Base-by-base conservation (phyloP, 768 basidiomycete genomes). In the Rhodotorula diobovata region DNA sequence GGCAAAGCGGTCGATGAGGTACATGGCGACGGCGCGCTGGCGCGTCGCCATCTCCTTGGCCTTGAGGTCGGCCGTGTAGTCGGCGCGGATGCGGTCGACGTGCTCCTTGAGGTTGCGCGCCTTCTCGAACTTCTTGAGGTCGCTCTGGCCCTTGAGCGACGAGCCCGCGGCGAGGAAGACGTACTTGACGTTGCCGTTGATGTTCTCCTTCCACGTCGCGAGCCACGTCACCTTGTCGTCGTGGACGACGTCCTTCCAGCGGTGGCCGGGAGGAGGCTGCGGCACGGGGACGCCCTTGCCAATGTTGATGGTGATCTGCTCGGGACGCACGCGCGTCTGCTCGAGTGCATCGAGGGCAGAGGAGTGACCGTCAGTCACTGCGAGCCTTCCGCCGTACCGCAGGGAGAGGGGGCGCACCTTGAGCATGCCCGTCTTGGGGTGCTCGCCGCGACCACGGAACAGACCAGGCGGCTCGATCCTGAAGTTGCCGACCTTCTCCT, bases 181-280 rank as follows among this genome's bases (percentile, higher is more conserved):
- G 79, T 99, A 74, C 66, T 91, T 75, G 68, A 75, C 74, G 62
- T 72, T 71, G 70, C 88, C 87, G 78, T 98, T 98, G 81, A 98
- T 88, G 79, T 99, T 99, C 81, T 98, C 96, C 57, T 93, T 93
- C 96, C 96, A 99, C 66, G 90, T 94, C 10, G 96, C 96, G 59
- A 99, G 85, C 96, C 96, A 99, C 21, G 96, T 98, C 37, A 98
- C 96, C 6, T 93, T 97, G 75, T 94, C 89, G 79, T 98, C 94
- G 78, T 98, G 91, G 20, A 87, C 85, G 32, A 96, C 83, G 8
- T 84, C 84, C 80, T 90, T 93, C 96, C 96, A 99, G 54, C 87
- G 85, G 55, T 96, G 95, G 30, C 93, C 88, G 79, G 90, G 87
- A 74, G 96, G 97, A 9, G 96, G 92, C n/a, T 85, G 81, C 2